Percentiles rank a stretch among this genome's conserved stretches.
These are phyloP conservation scores for Aspergillus biplanus DNA, from an alignment of 495 filamentous ascomycete genomes.

Conservation along the genomic window DNA sequence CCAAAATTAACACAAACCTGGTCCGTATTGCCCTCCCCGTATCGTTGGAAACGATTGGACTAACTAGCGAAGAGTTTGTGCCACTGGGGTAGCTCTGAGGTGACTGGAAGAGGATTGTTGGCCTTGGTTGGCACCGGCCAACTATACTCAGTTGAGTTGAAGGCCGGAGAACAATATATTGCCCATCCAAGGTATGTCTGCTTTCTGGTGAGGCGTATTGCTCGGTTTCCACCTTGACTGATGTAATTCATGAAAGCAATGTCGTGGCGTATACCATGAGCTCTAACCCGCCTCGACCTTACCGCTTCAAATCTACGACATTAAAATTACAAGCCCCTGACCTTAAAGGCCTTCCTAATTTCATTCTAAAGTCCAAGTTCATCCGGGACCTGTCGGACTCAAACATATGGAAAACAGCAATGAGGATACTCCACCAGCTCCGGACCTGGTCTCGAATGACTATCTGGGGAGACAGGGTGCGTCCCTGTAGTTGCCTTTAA, in stretches of 20 bases:
- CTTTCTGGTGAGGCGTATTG: not conserved
- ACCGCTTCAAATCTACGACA: slow-evolving; percentile 78
- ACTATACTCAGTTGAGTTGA: slow-evolving; percentile 78
- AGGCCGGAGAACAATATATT: slow-evolving; percentile 81
- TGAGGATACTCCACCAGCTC: slow-evolving; percentile 61
- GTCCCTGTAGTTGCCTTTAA: slow-evolving; percentile 13
- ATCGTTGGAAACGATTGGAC: slow-evolving; percentile 21
- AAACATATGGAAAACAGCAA: slow-evolving; percentile 67
- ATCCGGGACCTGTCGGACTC: slow-evolving; percentile 70
- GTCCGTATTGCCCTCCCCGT: slow-evolving; percentile 41
- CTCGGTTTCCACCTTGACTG: too few species aligned
- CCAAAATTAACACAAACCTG: slow-evolving; percentile 73
- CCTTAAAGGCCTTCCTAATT: slow-evolving; percentile 51
- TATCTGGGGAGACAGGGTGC: slow-evolving; percentile 90
- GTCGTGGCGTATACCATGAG: slow-evolving; percentile 86
- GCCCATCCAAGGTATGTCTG: slow-evolving; percentile 70
- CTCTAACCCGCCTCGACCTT: slow-evolving; percentile 73
- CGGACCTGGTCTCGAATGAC: slow-evolving; percentile 75
- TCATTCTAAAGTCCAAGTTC: slow-evolving; percentile 68
- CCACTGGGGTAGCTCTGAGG: slow-evolving; percentile 86
- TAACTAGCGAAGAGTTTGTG: slow-evolving; percentile 67
- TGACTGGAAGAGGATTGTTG: slow-evolving; percentile 85
- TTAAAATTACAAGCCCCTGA: slow-evolving; percentile 80
- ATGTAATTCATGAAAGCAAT: slow-evolving; percentile 55
- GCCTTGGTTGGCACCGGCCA: slow-evolving; percentile 85